Conservation (phyloP, 2,329 filamentous ascomycete species). For the Exophiala sideris region DNA sequence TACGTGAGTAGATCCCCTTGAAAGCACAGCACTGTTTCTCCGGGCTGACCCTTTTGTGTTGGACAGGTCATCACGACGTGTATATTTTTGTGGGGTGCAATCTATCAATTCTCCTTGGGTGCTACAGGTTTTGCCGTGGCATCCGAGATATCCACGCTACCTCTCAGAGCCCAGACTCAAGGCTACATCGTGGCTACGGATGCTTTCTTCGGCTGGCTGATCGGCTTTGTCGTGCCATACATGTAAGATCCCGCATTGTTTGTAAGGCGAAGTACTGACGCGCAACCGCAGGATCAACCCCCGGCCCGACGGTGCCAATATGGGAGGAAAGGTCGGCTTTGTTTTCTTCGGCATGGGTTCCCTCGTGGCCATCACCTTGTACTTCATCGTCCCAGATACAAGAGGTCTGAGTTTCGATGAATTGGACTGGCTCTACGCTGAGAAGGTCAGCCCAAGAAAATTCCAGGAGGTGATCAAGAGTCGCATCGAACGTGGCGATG, state of each 20-base stretch:
- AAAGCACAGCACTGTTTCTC: neutral
- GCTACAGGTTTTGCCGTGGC: neutral
- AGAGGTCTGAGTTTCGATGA: neutral
- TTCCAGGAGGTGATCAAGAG: too few relatives aligned
- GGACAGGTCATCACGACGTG: neutral
- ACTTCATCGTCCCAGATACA: slow-evolving; percentile 5
- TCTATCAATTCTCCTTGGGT: slow-evolving; percentile 2
- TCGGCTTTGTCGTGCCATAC: slow-evolving; percentile 20
- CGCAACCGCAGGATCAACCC: slow-evolving; percentile 12
- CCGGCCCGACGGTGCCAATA: slow-evolving; percentile 10
- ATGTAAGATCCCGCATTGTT: neutral
- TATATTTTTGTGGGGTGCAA: slow-evolving; percentile 1
- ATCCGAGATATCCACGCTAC: neutral
- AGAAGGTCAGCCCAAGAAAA: too few relatives aligned
- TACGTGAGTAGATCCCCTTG: too few relatives aligned
- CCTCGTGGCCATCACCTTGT: neutral
- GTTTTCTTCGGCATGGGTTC: slow-evolving; percentile 10
- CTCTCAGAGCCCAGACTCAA: too few relatives aligned
- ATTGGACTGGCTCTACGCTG: too few relatives aligned
- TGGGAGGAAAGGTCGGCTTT: slow-evolving; percentile 20
- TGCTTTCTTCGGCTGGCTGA: slow-evolving; percentile 5
- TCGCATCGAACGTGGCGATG: too few relatives aligned
- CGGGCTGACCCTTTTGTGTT: neutral
- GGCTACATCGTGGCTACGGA: neutral
- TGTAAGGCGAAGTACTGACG: too few relatives aligned